A percentile compares a stretch with the other conserved stretches of the same genome.
These are phyloP conservation scores for Xylariomycetidae sp. DNA, from an alignment of 2,329 filamentous ascomycete genomes.

Conservation along the genomic window DNA sequence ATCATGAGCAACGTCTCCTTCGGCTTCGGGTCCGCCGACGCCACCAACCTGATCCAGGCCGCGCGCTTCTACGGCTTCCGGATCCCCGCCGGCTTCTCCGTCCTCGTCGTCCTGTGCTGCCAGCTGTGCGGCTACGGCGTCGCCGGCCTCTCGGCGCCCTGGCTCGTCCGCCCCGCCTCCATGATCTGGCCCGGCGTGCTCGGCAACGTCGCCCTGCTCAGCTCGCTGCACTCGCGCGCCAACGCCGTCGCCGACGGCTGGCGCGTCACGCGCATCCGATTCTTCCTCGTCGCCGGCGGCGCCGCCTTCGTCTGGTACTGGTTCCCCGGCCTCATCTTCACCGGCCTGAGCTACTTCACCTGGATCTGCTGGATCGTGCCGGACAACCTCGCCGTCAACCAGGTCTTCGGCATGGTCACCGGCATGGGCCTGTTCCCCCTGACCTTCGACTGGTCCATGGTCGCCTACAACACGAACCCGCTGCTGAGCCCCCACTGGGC, in stretches of 20 bases:
- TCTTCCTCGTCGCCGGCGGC: slow-evolving; percentile 28
- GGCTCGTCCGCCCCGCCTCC: slow-evolving; percentile 40
- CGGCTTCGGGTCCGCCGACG: slow-evolving; percentile 38
- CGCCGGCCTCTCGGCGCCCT: slow-evolving; percentile 38
- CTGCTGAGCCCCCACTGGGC: slow-evolving; percentile 39
- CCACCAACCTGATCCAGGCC: slow-evolving; percentile 42
- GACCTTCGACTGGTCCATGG: slow-evolving; percentile 36
- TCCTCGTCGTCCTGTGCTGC: slow-evolving; percentile 21
- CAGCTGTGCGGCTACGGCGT: slow-evolving; percentile 39
- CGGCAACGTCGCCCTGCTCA: slow-evolving; percentile 42
- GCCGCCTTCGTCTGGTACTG: slow-evolving; percentile 43
- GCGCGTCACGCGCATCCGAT: slow-evolving; percentile 29
- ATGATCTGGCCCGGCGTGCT: slow-evolving; percentile 51
- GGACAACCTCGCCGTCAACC: slow-evolving; percentile 40
- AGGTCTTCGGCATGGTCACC: slow-evolving; percentile 43
- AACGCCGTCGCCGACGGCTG: slow-evolving; percentile 30
- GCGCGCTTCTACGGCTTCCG: slow-evolving; percentile 36
- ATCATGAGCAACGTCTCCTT: slow-evolving; percentile 47
- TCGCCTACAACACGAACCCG: slow-evolving; percentile 37
- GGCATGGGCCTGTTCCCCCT: slow-evolving; percentile 35
- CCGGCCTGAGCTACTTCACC: slow-evolving; percentile 38
- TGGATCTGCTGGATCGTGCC: slow-evolving; percentile 46
- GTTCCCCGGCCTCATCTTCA: slow-evolving; percentile 45
- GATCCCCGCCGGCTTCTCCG: slow-evolving; percentile 22
- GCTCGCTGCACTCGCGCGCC: slow-evolving; percentile 32